A percentile compares a stretch with the other conserved stretches of the same genome.
These are phyloP conservation scores for Fragaria nilgerrensis DNA, from an alignment of 306 rosid genomes.

Conservation along the genomic window DNA sequence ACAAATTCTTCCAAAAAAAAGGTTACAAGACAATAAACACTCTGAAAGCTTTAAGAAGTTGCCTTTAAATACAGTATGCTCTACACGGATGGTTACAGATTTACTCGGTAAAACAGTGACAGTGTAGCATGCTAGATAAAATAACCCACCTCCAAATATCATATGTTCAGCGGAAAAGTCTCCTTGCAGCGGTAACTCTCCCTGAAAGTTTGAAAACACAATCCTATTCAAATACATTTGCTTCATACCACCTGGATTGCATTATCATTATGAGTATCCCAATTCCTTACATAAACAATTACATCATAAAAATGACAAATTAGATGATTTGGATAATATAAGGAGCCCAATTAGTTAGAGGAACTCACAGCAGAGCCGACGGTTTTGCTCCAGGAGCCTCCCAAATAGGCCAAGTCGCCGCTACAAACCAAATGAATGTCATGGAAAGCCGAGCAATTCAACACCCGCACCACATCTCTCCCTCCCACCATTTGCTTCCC, in stretches of 20 bases:
- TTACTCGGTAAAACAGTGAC: not conserved
- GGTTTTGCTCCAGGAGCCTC: conserved; percentile 91
- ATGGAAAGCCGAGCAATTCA: conserved; percentile 80
- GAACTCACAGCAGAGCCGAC: conserved; percentile 83
- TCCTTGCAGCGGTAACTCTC: conserved; percentile 94
- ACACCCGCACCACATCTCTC: conserved; percentile 83
- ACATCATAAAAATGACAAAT: not conserved
- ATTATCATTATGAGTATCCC: not conserved
- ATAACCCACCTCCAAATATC: conserved; percentile 87
- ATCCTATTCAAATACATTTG: conserved; percentile 19
- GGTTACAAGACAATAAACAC: no score
- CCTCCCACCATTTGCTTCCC: conserved; percentile 99
- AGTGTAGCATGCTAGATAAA: not conserved
- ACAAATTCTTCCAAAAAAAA: no score
- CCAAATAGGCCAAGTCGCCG: conserved; percentile 92
- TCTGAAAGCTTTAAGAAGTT: not conserved
- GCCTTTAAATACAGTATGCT: not conserved
- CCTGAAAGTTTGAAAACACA: conserved; percentile 49
- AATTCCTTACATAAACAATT: no score
- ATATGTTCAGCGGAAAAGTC: conserved; percentile 98
- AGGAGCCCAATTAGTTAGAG: not conserved
- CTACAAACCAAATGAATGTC: conserved; percentile 80
- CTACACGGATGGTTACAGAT: not conserved
- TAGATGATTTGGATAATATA: not conserved
- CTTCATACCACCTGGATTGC: conserved; percentile 5